phyloP scores from a whole-genome alignment of 352 stramenopile genomes.

The Pythium apleroticum region DNA sequence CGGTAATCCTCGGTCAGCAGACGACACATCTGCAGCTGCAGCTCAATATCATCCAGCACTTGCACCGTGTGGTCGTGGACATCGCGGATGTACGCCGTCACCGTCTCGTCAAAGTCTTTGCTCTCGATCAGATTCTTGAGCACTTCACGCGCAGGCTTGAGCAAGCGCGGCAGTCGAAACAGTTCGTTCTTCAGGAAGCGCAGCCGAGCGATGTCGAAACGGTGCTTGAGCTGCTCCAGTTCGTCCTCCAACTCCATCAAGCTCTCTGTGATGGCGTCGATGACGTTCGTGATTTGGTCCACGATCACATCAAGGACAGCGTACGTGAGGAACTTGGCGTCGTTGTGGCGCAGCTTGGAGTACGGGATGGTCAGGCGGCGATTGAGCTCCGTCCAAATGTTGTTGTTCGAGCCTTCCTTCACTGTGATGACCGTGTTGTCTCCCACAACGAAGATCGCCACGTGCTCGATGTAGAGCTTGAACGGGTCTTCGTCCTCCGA shows the following conservation, averaged over 20 bases:
- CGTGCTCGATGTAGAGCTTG: conserved; percentile 79
- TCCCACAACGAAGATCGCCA: conserved; percentile 80
- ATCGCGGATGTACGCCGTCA: conserved; percentile 85
- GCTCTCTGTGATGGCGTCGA: conserved; percentile 75
- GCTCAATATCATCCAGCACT: conserved; percentile 80
- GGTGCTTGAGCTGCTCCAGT: conserved; percentile 58
- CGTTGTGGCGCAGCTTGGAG: conserved; percentile 89
- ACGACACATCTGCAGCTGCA: conserved; percentile 79
- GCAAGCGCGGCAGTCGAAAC: conserved; percentile 66
- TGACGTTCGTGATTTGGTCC: conserved; percentile 75
- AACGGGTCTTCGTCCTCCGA: conserved; percentile 61
- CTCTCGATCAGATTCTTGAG: conserved; percentile 85
- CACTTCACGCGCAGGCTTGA: conserved; percentile 82
- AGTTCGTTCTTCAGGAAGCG: conserved; percentile 80
- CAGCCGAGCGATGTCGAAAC: conserved; percentile 70
- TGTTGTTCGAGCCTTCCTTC: conserved; percentile 61
- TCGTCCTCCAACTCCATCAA: conserved; percentile 79
- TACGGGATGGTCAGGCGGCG: conserved; percentile 75
- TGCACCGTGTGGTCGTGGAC: conserved; percentile 83
- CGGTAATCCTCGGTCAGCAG: conserved; percentile 81
- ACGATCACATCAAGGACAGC: conserved; percentile 86
- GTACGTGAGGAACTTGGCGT: conserved; percentile 87
- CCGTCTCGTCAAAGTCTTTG: conserved; percentile 73
- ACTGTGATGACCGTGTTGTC: conserved; percentile 87
- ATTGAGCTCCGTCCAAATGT: conserved; percentile 77